Base-by-base conservation (phyloP, 106 monocot genomes). In the Dendrobium chrysotoxum region DNA sequence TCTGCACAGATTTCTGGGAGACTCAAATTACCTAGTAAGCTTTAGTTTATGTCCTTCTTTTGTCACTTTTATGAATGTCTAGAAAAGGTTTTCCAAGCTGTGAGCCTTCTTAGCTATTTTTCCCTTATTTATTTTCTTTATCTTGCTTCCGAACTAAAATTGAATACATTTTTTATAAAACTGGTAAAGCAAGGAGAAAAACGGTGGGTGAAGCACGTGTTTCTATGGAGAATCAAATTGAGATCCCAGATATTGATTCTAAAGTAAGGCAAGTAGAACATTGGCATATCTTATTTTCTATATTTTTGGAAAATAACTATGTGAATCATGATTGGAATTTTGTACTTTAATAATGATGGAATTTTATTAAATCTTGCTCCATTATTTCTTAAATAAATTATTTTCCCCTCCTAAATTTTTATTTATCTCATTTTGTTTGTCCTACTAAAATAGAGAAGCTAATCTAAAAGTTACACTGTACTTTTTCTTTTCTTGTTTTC, bases 231-330 rank as follows among this genome's bases (percentile, higher is more conserved):
- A 70, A 23, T 44, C 55, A 72, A 61, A 40, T 28, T 21, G 76
- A 80, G 20, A 39, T 10, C 40, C 31, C 75, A 64, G 20, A 38
- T 78, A 41, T 53, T 71, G 81, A 72, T 17, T 78, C 81, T 53
- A 57, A 77, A 72, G 28, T 30, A 12, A 42, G 78, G 85, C 78
- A 73, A 73, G 78, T 85, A 38, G 44, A 25, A 10, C 44, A 42
- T 21, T 73, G 72, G 8, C 12, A 23, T 25, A 28, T 53, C 20
- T 50, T 78, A 7, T 40, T 20, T 46, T 17, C 7, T 75, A 21
- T 81, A 28, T n/a, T 75, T 53, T 5, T 81, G 2, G 18, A 31
- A 31, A 70, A 16, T 47, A 50, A 28, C 21, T 50, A 21, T 23
- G 39, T 28, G 30, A 30, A 61, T 64, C 7, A 30, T 67, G 28